Base-by-base conservation (phyloP, 2,329 filamentous ascomycete species). In the Colletotrichum tanaceti region DNA sequence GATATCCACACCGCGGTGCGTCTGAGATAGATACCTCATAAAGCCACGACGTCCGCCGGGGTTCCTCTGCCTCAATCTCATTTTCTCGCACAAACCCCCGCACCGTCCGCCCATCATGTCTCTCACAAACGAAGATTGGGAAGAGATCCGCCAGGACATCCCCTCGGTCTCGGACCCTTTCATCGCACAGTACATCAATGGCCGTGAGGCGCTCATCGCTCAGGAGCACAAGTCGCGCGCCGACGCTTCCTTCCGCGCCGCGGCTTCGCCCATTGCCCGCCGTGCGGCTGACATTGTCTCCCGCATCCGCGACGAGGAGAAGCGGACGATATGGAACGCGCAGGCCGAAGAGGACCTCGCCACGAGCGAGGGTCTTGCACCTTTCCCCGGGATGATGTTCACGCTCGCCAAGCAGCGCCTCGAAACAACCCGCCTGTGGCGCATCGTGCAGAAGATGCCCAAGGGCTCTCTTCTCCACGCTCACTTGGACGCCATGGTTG, bases 311-410 rank as follows among this genome's bases (percentile, higher is more conserved):
- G 86, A 88, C 55, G 86, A 92, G 73, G 93, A 97, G 80, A 87
- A 89, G 74, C 82, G 85, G 61, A 89, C 87, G 3, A 83, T 93
- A 70, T 96, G 92, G 93, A 92, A 89, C 22, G 83, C 85, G 28
- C 85, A 87, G 50, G 86, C 90, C 60, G 90, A 87, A 49, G 86
- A 90, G 59, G 90, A 83, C 54, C 81, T 92, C 1, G 87, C 89
- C 11, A 84, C 86, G 63, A 81, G 87, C 67, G 80, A 78, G 41
- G 75, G 87, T 73, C 84, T 86, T 65, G 87, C 89, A 61, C 81
- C 93, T 28, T 91, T 90, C 75, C 91, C 92, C 0, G 93, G 93
- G 4, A 94, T 95, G 89, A 93, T 94, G 90, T 96, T 95, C 78
- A 88, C 86, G 4, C 84, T 93, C 20, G 92, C 92, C 68, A 93